Base-by-base conservation (phyloP, 169 alveolate genomes). In the Eimeria tenella region DNA sequence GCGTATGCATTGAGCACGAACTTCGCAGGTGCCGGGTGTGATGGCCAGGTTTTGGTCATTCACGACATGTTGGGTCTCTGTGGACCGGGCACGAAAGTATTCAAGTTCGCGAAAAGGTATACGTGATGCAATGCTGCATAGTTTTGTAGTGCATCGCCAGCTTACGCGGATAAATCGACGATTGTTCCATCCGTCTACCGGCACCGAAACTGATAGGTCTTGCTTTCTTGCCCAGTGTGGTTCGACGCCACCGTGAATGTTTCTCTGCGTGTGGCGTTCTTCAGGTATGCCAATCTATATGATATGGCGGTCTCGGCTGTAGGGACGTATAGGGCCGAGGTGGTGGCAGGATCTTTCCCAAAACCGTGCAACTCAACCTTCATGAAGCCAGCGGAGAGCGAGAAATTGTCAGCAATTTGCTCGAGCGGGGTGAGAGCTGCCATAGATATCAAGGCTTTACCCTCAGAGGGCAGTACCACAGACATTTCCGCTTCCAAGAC, bases 11-110 rank as follows among this genome's bases (percentile, higher is more conserved):
- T 3, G 60, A 11, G 65, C 79, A 60, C 25, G 77, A 31, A 63
- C 58, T 23, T 21, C 77, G 23, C 79, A 93, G 95, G 95, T 23
- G 71, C 73, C 60, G 91, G 92, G 49, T 93, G 95, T 52, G 95
- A 94, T 63, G 96, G 96, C 62, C 96, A 94, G 89, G 96, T 94
- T 62, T 58, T 94, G 25, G 96, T 94, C 52, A 86, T 83, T 52
- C 96, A 94, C 84, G 96, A 94, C 74, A 25, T 94, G 87, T 52
- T 87, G 31, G 96, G 94, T 63, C 88, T 94, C 4, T 63, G 92
- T 23, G 92, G 92, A 50, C 92, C 92, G 4, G 92, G 81, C 49
- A 52, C 92, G 15, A 63, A 60, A 42, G n/a, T 13, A n/a, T 84
- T 53, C 25, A 84, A 84, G 49, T 84, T 84, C 19, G 92, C 92